Evolutionary conservation across 352 stramenopile species (phyloP).

Genomic region (Phytopythium delawarense): DNA sequence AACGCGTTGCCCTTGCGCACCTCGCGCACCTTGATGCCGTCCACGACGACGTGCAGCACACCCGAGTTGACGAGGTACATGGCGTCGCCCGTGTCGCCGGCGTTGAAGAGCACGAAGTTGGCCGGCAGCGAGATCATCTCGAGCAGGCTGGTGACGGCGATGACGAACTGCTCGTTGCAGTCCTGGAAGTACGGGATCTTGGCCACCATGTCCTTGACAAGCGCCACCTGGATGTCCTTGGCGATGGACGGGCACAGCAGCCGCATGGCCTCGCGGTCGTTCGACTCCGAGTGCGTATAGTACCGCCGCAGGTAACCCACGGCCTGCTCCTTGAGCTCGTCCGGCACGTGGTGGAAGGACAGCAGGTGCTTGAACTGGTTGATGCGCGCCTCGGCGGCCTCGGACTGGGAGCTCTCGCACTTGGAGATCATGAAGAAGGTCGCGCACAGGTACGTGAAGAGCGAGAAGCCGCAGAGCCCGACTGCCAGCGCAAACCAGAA

Average conservation of each 20-base stretch:
- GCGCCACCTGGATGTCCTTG: slow-evolving; percentile 57
- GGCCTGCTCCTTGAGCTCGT: slow-evolving; percentile 40
- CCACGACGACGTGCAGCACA: slow-evolving; percentile 53
- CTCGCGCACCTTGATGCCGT: slow-evolving; percentile 57
- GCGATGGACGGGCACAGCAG: slow-evolving; percentile 59
- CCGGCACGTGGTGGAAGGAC: slow-evolving; percentile 55
- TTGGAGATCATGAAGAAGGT: slow-evolving; percentile 82
- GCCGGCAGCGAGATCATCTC: slow-evolving; percentile 61
- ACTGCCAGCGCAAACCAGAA: slow-evolving; percentile 70
- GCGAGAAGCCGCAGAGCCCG: slow-evolving; percentile 51
- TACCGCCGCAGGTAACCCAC: slow-evolving; percentile 57
- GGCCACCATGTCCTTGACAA: slow-evolving; percentile 56
- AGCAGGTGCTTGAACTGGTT: slow-evolving; percentile 74
- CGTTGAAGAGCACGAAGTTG: slow-evolving; percentile 41
- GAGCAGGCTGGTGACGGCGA: slow-evolving; percentile 56
- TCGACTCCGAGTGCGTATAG: slow-evolving; percentile 61
- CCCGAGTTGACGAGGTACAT: slow-evolving; percentile 73
- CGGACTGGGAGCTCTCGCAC: slow-evolving; percentile 51
- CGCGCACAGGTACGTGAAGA: slow-evolving; percentile 68
- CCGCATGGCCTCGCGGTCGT: slow-evolving; percentile 55
- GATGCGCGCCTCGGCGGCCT: slow-evolving; percentile 50
- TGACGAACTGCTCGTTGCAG: slow-evolving; percentile 60
- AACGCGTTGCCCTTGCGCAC: slow-evolving; percentile 59
- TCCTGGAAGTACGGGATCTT: slow-evolving; percentile 55
- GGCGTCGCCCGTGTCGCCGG: slow-evolving; percentile 45